phyloP scores from a whole-genome alignment of 345 rosid species.

The Heritiera fomes region DNA sequence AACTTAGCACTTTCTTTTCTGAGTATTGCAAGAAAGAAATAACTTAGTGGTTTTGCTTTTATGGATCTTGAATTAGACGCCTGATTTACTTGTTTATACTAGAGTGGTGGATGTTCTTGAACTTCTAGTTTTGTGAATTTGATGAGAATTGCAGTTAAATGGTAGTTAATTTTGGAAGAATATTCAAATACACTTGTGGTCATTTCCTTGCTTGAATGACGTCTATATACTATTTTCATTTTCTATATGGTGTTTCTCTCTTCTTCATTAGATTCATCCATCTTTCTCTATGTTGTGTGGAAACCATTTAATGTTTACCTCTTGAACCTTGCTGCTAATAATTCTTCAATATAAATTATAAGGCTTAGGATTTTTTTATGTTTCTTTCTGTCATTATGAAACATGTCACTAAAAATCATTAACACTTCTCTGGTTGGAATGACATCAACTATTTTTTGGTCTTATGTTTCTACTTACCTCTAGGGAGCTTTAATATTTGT shows the following conservation, averaged over 20 bases:
- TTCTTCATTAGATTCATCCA: not conserved
- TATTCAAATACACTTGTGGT: constrained; percentile 7
- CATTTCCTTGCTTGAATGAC: not conserved
- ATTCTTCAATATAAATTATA: not conserved
- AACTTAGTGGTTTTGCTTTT: not conserved
- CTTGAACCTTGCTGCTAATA: not conserved
- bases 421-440: not conserved
- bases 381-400: not conserved
- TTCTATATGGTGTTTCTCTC: not conserved
- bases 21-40: not conserved
- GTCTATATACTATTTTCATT: not conserved
- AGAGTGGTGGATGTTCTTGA: not conserved
- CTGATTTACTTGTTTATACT: constrained; percentile 1
- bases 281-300: not conserved
- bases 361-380: not conserved
- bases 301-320: not conserved
- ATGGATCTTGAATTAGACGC: not conserved
- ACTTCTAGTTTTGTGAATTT: not conserved
- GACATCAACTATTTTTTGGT: not conserved
- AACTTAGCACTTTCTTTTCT: not conserved
- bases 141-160: not conserved
- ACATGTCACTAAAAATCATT: not conserved
- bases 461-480: not conserved
- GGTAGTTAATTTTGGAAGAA: not conserved
- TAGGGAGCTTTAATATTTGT: not conserved